A percentile compares a stretch with the other conserved stretches of the same genome.
Conservation (phyloP, 1,284 basidiomycete species). For the Ceratorhiza oryzae-sativae region DNA sequence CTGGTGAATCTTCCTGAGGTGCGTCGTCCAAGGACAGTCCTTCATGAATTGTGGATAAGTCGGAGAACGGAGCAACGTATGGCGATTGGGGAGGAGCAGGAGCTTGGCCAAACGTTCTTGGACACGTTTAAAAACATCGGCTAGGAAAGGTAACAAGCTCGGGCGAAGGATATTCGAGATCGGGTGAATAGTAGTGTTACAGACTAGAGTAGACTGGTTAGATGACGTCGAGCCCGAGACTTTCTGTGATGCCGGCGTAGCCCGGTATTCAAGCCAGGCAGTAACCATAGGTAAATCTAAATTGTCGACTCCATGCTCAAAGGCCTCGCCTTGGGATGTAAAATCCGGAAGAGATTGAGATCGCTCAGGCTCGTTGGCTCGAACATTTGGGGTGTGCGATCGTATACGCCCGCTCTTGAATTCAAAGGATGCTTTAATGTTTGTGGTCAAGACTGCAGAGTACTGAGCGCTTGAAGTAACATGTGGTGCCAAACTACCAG, state of each 20-base stretch:
- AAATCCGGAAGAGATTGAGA: conserved; percentile 8
- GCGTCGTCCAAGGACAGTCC: conserved; percentile 39
- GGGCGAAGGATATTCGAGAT: conserved; percentile 85
- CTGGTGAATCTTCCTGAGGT: conserved; percentile 27
- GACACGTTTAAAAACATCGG: conserved; percentile 69
- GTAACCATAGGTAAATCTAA: conserved; percentile 75
- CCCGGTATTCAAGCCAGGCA: conserved; percentile 82
- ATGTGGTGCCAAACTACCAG: conserved; percentile 42
- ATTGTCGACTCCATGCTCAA: conserved; percentile 46
- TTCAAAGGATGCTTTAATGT: conserved; percentile 73
- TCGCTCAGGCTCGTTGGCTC: conserved; percentile 49
- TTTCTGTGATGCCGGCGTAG: conserved; percentile 54
- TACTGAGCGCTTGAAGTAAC: conserved; percentile 46
- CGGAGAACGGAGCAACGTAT: conserved; percentile 45
- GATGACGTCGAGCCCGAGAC: conserved; percentile 50
- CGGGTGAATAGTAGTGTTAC: conserved; percentile 83
- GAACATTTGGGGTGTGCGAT: conserved; percentile 58
- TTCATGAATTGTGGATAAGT: conserved; percentile 44
- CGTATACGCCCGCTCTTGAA: conserved; percentile 84
- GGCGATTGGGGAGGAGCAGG: conserved; percentile 42
- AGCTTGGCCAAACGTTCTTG: conserved; percentile 66
- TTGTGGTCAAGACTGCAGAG: conserved; percentile 57
- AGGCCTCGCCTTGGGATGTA: conserved; percentile 37
- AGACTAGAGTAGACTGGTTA: conserved; percentile 67
- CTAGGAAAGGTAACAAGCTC: conserved; percentile 81